phyloP scores from a whole-genome alignment of 371 early-diverging fungal species.

The Encephalitozoon romaleae region DNA sequence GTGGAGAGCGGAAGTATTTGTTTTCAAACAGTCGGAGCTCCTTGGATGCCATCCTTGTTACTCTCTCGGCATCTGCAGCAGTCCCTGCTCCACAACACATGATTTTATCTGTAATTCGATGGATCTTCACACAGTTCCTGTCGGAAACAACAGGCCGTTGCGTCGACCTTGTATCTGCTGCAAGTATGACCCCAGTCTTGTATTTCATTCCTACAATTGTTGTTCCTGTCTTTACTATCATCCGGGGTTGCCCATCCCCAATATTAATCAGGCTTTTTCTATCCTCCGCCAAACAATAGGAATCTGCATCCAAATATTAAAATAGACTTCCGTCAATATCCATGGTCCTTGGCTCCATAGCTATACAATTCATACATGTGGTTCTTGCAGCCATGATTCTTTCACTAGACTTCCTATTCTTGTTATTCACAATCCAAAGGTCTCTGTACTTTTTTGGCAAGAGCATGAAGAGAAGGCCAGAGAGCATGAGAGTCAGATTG shows the following conservation, averaged over 20 bases:
- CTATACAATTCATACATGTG: background rate
- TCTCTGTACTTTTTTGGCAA: background rate
- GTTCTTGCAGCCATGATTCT: background rate
- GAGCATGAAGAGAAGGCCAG: background rate
- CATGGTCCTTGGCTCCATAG: background rate
- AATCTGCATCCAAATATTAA: background rate
- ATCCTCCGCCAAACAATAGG: background rate
- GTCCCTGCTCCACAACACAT: constrained; percentile 99
- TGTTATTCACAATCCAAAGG: background rate
- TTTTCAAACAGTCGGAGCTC: constrained; percentile 81
- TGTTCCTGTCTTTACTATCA: constrained; percentile 78
- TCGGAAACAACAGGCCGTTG: constrained; percentile 91
- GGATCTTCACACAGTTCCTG: constrained; percentile 97
- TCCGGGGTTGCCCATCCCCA: background rate
- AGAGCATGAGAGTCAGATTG: background rate
- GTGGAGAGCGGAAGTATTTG: constrained; percentile 73
- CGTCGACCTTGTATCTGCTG: constrained; percentile 98
- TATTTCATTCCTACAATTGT: constrained; percentile 68
- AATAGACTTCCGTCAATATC: background rate
- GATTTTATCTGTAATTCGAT: constrained; percentile 93
- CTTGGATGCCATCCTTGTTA: constrained; percentile 78
- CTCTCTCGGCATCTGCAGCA: constrained; percentile 93
- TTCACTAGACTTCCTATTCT: background rate
- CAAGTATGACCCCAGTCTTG: constrained; percentile 77
- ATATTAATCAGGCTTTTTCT: background rate